Evolutionary conservation across 2,329 filamentous ascomycete species (phyloP).

Genomic region (Dothistroma septosporum): DNA sequence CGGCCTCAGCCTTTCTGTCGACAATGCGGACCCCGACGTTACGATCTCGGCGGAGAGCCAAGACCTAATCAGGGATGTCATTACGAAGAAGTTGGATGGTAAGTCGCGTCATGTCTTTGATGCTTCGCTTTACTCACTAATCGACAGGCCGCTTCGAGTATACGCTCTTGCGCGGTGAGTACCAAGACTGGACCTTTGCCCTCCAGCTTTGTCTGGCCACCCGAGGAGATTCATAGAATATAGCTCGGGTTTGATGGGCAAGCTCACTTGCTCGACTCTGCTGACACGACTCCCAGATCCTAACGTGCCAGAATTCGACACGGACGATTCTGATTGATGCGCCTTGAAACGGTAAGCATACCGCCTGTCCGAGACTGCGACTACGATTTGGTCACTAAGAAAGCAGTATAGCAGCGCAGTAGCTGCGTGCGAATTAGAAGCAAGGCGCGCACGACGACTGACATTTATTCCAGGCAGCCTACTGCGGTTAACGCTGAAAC

Average conservation of each 20-base stretch:
- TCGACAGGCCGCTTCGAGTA: conserved; percentile 5
- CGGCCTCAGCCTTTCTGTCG: conserved; percentile 42
- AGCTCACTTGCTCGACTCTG: neutral
- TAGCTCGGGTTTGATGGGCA: neutral
- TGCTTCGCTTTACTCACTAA: neutral
- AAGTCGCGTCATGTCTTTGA: conserved; percentile 12
- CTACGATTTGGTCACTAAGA: too few species aligned
- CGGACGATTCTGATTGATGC: conserved; percentile 42
- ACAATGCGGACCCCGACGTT: conserved; percentile 43
- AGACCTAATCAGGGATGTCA: conserved; percentile 36
- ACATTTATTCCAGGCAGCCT: neutral
- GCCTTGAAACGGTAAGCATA: neutral
- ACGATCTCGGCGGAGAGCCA: conserved; percentile 40
- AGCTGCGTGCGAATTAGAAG: too few species aligned
- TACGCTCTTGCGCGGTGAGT: conserved; percentile 8
- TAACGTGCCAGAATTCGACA: conserved; percentile 42
- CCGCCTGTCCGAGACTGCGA: neutral
- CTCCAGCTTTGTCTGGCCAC: neutral
- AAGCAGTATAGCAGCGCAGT: too few species aligned
- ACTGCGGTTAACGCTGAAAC: neutral
- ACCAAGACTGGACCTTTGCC: neutral
- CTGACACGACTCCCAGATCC: conserved; percentile 36
- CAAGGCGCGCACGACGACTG: too few species aligned
- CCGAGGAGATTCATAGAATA: neutral
- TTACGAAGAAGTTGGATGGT: conserved; percentile 41